Conservation (phyloP, 129 eudicot species). For the Tanacetum coccineum region DNA sequence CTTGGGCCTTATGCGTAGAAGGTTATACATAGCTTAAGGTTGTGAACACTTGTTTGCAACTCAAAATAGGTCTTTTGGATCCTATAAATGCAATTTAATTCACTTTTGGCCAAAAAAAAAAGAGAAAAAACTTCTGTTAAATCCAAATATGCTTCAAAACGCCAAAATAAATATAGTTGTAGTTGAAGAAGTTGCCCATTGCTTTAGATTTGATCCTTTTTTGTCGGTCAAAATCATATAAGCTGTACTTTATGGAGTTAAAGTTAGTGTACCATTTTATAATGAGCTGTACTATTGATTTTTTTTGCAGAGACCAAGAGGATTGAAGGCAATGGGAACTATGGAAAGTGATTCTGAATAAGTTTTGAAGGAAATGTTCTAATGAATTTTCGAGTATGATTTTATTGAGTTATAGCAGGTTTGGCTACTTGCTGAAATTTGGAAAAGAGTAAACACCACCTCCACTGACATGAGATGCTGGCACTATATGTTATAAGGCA, state of each 20-base stretch:
- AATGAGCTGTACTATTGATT: conserved; percentile 17
- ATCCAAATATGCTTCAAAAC: not conserved
- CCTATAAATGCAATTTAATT: no score
- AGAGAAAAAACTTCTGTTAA: not conserved
- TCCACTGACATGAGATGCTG: no score
- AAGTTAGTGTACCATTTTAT: conserved; percentile 1
- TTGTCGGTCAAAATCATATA: not conserved
- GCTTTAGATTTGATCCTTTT: not conserved
- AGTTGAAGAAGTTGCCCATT: not conserved
- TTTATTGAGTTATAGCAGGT: conserved; percentile 18
- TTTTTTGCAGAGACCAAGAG: conserved; percentile 66
- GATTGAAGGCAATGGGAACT: conserved; percentile 79
- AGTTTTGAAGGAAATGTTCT: conserved; percentile 21
- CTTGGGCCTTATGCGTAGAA: no score
- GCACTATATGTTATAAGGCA: no score
- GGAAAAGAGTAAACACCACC: conserved; percentile 20
- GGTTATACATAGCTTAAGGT: no score
- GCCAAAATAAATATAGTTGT: not conserved
- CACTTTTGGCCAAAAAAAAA: no score
- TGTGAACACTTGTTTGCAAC: no score
- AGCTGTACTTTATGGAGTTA: conserved; percentile 17
- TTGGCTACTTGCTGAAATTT: conserved; percentile 20
- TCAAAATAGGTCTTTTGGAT: no score
- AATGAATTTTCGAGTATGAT: no score
- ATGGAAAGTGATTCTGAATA: conserved; percentile 77